Evolutionary conservation across 2,329 filamentous ascomycete species (phyloP).

Genomic region (Monilinia aucupariae): DNA sequence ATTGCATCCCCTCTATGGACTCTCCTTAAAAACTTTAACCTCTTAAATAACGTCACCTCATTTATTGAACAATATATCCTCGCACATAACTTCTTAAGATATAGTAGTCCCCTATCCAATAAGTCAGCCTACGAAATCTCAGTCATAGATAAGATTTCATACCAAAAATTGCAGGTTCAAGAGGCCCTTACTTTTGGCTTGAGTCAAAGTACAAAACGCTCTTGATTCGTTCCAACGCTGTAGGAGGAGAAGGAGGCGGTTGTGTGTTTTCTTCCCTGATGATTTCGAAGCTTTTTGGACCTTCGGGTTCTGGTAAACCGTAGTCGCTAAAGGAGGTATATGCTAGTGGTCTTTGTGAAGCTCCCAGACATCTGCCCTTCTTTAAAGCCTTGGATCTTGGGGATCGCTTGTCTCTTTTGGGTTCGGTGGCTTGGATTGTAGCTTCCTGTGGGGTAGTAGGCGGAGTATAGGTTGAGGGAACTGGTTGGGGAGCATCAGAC

Average conservation of each 20-base stretch:
- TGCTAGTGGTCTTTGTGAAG: neutral
- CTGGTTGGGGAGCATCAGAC: no score
- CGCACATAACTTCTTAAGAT: neutral
- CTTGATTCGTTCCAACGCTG: neutral
- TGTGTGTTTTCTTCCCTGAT: neutral
- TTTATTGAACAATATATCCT: neutral
- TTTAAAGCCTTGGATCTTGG: neutral
- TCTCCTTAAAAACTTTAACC: neutral
- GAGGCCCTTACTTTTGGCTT: conserved; percentile 1
- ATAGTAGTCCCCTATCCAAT: neutral
- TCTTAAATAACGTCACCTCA: neutral
- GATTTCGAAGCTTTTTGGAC: neutral
- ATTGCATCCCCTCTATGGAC: neutral
- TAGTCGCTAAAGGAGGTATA: conserved; percentile 5
- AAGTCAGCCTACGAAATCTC: neutral
- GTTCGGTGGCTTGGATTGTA: neutral
- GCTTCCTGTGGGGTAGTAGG: no score
- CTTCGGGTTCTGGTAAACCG: neutral
- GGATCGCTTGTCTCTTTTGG: neutral
- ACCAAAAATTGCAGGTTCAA: neutral
- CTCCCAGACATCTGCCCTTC: neutral
- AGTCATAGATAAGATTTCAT: neutral
- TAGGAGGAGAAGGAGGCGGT: neutral
- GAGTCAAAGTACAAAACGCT: neutral
- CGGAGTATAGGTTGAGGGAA: neutral